Conservation (phyloP, 2,329 filamentous ascomycete genomes). For the Fusarium caatingaense region DNA sequence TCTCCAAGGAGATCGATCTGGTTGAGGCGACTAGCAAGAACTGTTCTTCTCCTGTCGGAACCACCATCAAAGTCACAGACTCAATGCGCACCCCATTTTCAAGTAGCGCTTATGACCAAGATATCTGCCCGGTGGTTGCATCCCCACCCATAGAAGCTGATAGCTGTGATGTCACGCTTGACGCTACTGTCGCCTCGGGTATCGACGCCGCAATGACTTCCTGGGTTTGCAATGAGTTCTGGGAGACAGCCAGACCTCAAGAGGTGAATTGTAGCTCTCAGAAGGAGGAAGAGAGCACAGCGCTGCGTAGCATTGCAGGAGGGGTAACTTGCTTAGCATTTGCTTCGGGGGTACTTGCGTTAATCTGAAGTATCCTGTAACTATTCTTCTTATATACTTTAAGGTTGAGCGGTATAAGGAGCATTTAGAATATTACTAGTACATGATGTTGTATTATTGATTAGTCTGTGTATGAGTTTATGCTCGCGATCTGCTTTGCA, state of each 20-base stretch:
- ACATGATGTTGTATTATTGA: no score
- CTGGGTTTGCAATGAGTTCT: not conserved
- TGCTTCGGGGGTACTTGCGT: no score
- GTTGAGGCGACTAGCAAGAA: not conserved
- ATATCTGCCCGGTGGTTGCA: not conserved
- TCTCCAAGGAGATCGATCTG: not conserved
- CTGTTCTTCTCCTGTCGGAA: not conserved
- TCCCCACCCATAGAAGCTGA: not conserved
- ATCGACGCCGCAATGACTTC: not conserved
- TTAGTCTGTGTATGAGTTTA: no score
- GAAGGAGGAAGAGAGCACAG: not conserved
- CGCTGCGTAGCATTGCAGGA: not conserved
- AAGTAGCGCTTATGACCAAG: not conserved
- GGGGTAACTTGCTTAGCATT: not conserved
- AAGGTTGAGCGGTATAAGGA: no score
- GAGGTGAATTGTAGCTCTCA: not conserved
- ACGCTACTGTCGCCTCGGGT: not conserved
- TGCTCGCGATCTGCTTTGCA: no score
- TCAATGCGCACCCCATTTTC: not conserved
- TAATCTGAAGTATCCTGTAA: no score
- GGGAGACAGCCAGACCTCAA: not conserved
- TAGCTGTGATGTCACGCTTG: not conserved
- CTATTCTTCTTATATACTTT: no score
- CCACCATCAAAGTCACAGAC: not conserved
- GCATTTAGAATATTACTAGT: no score